Evolutionary conservation across 208 protist species (phyloP).

Genomic region (Blechomonas ayalai): DNA sequence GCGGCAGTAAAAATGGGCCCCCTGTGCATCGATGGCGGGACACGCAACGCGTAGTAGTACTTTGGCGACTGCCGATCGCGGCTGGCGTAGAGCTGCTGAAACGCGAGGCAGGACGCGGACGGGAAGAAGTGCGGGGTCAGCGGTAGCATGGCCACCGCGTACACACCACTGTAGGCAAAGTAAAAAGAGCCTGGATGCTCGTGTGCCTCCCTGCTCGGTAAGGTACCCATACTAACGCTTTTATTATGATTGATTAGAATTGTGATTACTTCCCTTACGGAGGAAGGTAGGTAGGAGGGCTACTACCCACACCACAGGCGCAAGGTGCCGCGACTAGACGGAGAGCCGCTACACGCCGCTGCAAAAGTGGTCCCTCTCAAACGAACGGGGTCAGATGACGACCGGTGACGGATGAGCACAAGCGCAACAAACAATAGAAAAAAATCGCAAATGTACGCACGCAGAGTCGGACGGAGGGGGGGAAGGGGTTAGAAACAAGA

Average conservation of each 20-base stretch:
- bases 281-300: not conserved
- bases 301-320: not conserved
- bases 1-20: not conserved
- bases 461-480: too few relatives aligned
- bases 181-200: constrained; percentile 34
- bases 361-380: too few relatives aligned
- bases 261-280: not conserved
- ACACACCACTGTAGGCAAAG: constrained; percentile 32
- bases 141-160: constrained; percentile 25
- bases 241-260: constrained; percentile 4
- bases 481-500: too few relatives aligned
- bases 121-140: constrained; percentile 60
- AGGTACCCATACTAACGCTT: constrained; percentile 27
- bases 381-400: too few relatives aligned
- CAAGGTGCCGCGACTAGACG: too few relatives aligned
- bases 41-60: constrained; percentile 44
- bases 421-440: constrained; percentile 11
- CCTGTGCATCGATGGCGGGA: constrained; percentile 4
- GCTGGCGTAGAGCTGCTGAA: constrained; percentile 42
- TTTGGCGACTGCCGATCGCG: constrained; percentile 40
- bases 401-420: too few relatives aligned
- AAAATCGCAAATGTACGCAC: too few relatives aligned
- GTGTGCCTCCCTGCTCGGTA: constrained; percentile 44
- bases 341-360: too few relatives aligned
- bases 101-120: constrained; percentile 32